Evolutionary conservation across 2,329 filamentous ascomycete genomes (phyloP).

Genomic region (Immersiporthe knoxdaviesiana): DNA sequence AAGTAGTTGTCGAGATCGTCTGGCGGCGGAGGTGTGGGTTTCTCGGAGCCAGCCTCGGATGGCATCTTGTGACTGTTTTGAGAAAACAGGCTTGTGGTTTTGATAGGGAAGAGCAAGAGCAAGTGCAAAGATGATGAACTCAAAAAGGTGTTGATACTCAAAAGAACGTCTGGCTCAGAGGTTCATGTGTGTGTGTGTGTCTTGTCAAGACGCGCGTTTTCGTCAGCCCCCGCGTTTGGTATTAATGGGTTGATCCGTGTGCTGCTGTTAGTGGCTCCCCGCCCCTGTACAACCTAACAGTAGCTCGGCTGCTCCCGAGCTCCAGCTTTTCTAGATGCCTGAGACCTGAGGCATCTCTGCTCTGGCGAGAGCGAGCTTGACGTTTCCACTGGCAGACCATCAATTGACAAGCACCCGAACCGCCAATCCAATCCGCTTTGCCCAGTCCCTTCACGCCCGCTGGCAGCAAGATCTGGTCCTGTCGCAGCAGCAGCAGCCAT

Average conservation of each 20-base stretch:
- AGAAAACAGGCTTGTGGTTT: not conserved
- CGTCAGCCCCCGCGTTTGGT: not conserved
- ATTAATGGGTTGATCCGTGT: conserved; percentile 24
- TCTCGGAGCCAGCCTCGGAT: conserved; percentile 27
- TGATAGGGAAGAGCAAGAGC: no score
- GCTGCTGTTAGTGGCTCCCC: not conserved
- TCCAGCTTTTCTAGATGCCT: not conserved
- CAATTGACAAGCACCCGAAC: conserved; percentile 24
- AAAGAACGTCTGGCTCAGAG: not conserved
- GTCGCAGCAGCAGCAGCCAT: conserved; percentile 39
- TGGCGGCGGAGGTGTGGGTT: conserved; percentile 41
- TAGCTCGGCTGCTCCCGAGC: conserved; percentile 17
- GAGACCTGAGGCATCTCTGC: conserved; percentile 10
- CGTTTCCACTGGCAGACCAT: conserved; percentile 22
- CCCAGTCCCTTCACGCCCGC: conserved; percentile 22
- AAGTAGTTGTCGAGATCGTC: conserved; percentile 80
- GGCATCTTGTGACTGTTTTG: conserved; percentile 7
- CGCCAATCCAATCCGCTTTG: conserved; percentile 5
- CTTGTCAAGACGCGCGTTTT: conserved; percentile 25
- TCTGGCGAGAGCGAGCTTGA: not conserved
- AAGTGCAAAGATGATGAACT: no score
- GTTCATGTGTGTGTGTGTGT: not conserved
- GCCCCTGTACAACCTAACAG: conserved; percentile 1
- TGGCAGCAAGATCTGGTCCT: conserved; percentile 27
- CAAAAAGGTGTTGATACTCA: no score